Percentiles rank a stretch among this genome's conserved stretches.
Evolutionary conservation across 768 basidiomycete species (phyloP).

Genomic region (Tubosaeta sp.): DNA sequence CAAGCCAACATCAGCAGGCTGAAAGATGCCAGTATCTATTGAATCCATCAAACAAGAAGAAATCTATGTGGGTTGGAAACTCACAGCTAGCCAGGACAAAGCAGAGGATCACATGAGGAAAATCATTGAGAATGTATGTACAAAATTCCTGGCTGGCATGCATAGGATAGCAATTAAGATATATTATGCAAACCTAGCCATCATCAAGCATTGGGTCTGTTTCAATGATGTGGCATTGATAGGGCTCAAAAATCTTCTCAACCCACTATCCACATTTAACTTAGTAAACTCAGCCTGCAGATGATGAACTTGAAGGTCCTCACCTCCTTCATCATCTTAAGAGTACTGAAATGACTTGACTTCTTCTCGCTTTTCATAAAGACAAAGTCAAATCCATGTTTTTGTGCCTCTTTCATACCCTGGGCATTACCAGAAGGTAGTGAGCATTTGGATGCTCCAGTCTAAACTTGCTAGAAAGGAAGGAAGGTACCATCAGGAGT

Average conservation of each 20-base stretch:
- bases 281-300: no score
- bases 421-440: constrained; percentile 10
- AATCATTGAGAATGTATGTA: constrained; percentile 3
- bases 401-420: constrained; percentile 10
- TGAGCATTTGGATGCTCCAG: constrained; percentile 13
- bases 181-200: constrained; percentile 19
- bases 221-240: constrained; percentile 6
- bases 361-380: constrained; percentile 17
- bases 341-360: not conserved
- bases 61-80: no score
- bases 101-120: not conserved
- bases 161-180: constrained; percentile 28
- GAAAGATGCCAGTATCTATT: no score
- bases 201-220: constrained; percentile 4
- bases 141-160: constrained; percentile 23
- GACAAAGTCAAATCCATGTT: constrained; percentile 18
- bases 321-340: constrained; percentile 27
- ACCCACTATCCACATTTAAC: constrained; percentile 6
- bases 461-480: constrained; percentile 32
- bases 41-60: no score
- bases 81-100: no score
- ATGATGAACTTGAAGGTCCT: no score
- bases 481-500: constrained; percentile 24
- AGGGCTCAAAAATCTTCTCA: constrained; percentile 12
- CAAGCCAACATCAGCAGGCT: no score